Percentiles rank a stretch among this genome's conserved stretches.
phyloP scores from a whole-genome alignment of 768 basidiomycete species.

The Lactarius akahatsu region DNA sequence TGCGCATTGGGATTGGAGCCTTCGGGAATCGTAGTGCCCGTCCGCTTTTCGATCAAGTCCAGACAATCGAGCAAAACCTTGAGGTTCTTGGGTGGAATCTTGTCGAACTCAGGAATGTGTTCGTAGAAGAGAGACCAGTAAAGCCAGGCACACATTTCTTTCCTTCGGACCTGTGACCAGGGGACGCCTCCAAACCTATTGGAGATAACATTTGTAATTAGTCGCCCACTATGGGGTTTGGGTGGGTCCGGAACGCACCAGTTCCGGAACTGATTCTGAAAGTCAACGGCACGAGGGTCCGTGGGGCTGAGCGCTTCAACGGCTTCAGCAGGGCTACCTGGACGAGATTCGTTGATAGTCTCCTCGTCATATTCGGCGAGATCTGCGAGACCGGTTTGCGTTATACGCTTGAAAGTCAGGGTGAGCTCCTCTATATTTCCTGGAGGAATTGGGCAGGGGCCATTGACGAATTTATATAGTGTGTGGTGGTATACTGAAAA shows the following conservation, averaged over 20 bases:
- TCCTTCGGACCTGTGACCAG: conserved; percentile 66
- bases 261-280: conserved; percentile 64
- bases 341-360: conserved; percentile 46
- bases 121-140: conserved; percentile 82
- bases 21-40: conserved; percentile 62
- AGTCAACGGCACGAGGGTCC: conserved; percentile 73
- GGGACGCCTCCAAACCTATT: conserved; percentile 72
- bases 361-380: conserved; percentile 58
- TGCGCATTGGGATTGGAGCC: conserved; percentile 52
- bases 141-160: conserved; percentile 71
- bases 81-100: conserved; percentile 47
- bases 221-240: not conserved
- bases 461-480: conserved; percentile 49
- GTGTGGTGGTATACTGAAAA: conserved; percentile 67
- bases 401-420: conserved; percentile 56
- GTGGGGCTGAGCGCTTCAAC: conserved; percentile 55
- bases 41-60: conserved; percentile 64
- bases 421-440: conserved; percentile 58
- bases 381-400: conserved; percentile 62
- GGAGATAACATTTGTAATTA: not conserved
- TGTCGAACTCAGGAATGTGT: conserved; percentile 52
- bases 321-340: conserved; percentile 60
- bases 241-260: conserved; percentile 36
- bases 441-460: conserved; percentile 44
- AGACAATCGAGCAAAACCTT: conserved; percentile 59